Evolutionary conservation across 352 stramenopile species (phyloP).

Genomic region (Pythium folliculosum): DNA sequence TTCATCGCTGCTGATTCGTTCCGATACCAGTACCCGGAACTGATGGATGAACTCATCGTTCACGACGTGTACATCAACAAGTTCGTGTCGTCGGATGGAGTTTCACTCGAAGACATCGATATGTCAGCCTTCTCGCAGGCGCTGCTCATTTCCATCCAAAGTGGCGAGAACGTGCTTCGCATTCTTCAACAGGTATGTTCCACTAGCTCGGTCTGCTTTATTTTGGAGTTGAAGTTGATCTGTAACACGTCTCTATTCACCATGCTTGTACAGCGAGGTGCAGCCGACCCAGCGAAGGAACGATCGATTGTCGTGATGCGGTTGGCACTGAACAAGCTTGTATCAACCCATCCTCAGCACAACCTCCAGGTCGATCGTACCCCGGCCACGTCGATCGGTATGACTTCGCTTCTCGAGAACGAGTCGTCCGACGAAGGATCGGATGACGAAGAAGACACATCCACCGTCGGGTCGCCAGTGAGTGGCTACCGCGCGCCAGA

Average conservation of each 20-base stretch:
- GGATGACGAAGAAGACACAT: constrained; percentile 30
- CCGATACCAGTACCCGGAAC: constrained; percentile 80
- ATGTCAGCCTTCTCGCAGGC: constrained; percentile 78
- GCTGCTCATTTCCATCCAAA: constrained; percentile 82
- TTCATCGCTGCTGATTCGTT: constrained; percentile 88
- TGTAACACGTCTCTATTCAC: not conserved
- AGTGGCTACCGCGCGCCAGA: constrained; percentile 25
- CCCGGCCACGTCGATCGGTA: constrained; percentile 24
- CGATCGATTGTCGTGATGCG: constrained; percentile 65
- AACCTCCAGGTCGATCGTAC: constrained; percentile 61
- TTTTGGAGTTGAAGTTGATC: not conserved
- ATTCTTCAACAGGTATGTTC: constrained; percentile 62
- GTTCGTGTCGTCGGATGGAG: constrained; percentile 57
- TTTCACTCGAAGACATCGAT: constrained; percentile 71
- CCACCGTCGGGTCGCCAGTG: constrained; percentile 20
- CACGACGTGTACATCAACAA: constrained; percentile 85
- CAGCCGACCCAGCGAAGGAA: constrained; percentile 61
- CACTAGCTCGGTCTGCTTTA: not conserved
- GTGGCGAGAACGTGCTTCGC: constrained; percentile 77
- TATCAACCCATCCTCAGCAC: constrained; percentile 73
- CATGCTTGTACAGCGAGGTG: constrained; percentile 38
- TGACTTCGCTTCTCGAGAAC: constrained; percentile 30
- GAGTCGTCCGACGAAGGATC: constrained; percentile 30
- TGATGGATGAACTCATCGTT: constrained; percentile 73
- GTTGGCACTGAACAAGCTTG: constrained; percentile 73